Evolutionary conservation across 768 basidiomycete genomes (phyloP).

Genomic region (Wakefieldia striispora): DNA sequence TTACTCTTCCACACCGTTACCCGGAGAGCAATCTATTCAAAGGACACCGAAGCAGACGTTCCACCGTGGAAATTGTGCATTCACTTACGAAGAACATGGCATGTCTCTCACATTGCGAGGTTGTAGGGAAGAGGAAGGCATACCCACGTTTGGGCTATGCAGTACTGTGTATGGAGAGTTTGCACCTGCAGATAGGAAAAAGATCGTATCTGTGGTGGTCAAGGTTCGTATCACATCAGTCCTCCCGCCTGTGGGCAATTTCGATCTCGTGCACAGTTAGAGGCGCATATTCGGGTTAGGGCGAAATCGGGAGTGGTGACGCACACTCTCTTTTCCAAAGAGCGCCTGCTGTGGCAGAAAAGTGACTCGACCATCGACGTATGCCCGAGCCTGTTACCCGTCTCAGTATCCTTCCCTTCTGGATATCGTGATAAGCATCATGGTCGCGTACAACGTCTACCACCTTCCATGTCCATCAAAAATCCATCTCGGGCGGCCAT

Average conservation of each 20-base stretch:
- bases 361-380: conserved; percentile 4
- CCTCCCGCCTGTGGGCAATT: neutral
- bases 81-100: conserved; percentile 30
- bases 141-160: conserved; percentile 31
- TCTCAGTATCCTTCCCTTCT: conserved; percentile 30
- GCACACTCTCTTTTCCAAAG: conserved; percentile 24
- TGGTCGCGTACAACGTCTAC: conserved; percentile 24
- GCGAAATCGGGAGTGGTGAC: conserved; percentile 3
- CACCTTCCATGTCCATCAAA: conserved; percentile 29
- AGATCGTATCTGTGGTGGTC: conserved; percentile 23
- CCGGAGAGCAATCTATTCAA: conserved; percentile 53
- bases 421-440: conserved; percentile 22
- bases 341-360: conserved; percentile 23
- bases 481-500: conserved; percentile 26
- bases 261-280: conserved; percentile 17
- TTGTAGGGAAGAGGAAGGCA: conserved; percentile 30
- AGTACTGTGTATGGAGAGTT: conserved; percentile 31
- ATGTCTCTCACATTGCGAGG: conserved; percentile 31
- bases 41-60: conserved; percentile 35
- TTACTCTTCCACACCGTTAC: conserved; percentile 55
- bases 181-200: conserved; percentile 23
- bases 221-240: conserved; percentile 21
- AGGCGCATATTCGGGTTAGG: conserved; percentile 24
- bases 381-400: conserved; percentile 30
- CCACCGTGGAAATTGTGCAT: conserved; percentile 20